phyloP scores from a whole-genome alignment of 352 stramenopile species.

The Pythium inflatum region DNA sequence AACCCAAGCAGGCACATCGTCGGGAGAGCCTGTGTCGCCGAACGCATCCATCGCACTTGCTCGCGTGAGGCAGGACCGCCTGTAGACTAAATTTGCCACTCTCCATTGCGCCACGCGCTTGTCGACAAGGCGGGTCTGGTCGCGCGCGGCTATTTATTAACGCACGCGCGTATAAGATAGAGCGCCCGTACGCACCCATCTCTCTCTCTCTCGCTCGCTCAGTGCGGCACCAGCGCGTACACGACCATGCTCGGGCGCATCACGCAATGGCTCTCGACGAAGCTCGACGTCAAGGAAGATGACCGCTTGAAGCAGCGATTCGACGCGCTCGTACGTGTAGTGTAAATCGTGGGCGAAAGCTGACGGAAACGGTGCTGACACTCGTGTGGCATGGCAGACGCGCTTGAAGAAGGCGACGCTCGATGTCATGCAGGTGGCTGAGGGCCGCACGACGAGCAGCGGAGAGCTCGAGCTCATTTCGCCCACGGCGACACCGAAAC shows the following conservation, averaged over 20 bases:
- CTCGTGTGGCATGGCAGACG: constrained; percentile 34
- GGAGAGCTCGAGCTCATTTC: constrained; percentile 15
- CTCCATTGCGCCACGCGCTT: too few relatives aligned
- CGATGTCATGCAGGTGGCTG: constrained; percentile 41
- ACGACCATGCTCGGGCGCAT: constrained; percentile 62
- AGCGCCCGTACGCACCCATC: not conserved
- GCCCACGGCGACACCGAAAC: constrained; percentile 17
- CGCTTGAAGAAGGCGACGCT: constrained; percentile 74
- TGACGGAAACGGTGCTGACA: not conserved
- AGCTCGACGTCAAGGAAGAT: constrained; percentile 59
- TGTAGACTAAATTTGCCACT: too few relatives aligned
- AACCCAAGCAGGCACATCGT: not conserved
- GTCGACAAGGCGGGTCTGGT: too few relatives aligned
- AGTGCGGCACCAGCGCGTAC: too few relatives aligned
- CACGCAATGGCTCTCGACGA: constrained; percentile 66
- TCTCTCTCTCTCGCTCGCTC: not conserved
- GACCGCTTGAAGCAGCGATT: constrained; percentile 59
- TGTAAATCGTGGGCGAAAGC: not conserved
- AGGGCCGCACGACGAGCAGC: constrained; percentile 39
- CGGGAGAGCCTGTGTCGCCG: too few relatives aligned
- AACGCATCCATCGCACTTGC: too few relatives aligned
- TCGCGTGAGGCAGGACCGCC: too few relatives aligned
- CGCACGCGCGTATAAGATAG: not conserved
- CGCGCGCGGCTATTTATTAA: too few relatives aligned
- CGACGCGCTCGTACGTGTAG: constrained; percentile 55